Percentiles rank a stretch among this genome's conserved stretches.
Evolutionary conservation across 2,329 filamentous ascomycete genomes (phyloP).

Genomic region (Peltaster fructicola): DNA sequence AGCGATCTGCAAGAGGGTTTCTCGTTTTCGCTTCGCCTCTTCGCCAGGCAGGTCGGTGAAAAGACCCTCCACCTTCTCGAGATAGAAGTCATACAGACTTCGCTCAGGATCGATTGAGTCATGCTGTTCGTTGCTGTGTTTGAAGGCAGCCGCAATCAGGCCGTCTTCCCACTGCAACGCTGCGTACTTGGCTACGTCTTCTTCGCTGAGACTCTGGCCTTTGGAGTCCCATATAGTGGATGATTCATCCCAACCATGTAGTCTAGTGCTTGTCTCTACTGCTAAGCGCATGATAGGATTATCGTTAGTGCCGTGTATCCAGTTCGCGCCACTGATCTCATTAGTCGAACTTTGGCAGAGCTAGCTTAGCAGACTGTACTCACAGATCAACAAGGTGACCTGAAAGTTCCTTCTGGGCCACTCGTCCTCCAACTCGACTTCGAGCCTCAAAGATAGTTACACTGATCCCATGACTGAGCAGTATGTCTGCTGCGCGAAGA

Average conservation of each 20-base stretch:
- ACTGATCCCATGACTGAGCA: conserved; percentile 45
- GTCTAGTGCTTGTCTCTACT: conserved; percentile 38
- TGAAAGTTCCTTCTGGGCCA: conserved; percentile 23
- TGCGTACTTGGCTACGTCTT: conserved; percentile 22
- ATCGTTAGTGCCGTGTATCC: conserved; percentile 56
- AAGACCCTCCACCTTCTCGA: conserved; percentile 28
- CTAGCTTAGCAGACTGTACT: too few relatives aligned
- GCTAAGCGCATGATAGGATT: conserved; percentile 56
- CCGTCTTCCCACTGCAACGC: conserved; percentile 42
- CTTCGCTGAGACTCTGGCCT: conserved; percentile 32
- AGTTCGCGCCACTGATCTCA: conserved; percentile 57
- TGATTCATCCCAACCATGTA: conserved; percentile 35
- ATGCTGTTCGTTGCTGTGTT: conserved; percentile 41
- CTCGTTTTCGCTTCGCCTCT: conserved; percentile 29
- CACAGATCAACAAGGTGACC: conserved; percentile 41
- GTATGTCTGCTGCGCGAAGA: conserved; percentile 50
- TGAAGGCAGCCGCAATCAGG: conserved; percentile 50
- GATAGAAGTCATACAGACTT: conserved; percentile 42
- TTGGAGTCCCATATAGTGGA: conserved; percentile 40
- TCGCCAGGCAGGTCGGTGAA: conserved; percentile 20
- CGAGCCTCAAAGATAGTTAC: conserved; percentile 56
- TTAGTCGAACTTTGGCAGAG: not conserved
- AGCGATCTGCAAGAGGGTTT: conserved; percentile 33
- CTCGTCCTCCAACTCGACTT: conserved; percentile 47
- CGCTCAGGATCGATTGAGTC: conserved; percentile 32